Evolutionary conservation across 2,329 filamentous ascomycete genomes (phyloP).

Genomic region (Boeremia lycopersici): DNA sequence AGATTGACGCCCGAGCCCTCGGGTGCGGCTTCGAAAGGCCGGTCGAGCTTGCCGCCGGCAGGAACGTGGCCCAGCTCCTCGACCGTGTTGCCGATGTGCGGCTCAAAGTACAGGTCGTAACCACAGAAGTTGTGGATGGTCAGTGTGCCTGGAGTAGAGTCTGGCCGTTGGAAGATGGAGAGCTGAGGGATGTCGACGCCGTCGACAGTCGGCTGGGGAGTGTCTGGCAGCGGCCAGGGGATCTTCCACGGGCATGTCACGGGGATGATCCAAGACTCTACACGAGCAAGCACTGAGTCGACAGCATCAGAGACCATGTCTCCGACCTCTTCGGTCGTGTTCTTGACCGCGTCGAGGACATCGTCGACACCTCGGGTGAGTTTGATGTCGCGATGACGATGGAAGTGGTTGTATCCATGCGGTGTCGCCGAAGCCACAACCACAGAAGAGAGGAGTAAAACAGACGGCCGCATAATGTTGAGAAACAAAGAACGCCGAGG

Average conservation of each 20-base stretch:
- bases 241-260: constrained; percentile 15
- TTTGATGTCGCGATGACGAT: background rate
- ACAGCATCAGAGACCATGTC: constrained; percentile 8
- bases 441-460: constrained; percentile 6
- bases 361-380: constrained; percentile 8
- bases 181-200: constrained; percentile 19
- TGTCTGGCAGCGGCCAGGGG: constrained; percentile 18
- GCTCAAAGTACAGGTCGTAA: constrained; percentile 22
- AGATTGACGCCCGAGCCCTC: constrained; percentile 18
- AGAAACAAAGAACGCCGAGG: background rate
- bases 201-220: constrained; percentile 15
- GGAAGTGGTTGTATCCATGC: constrained; percentile 4
- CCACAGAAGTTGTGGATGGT: constrained; percentile 28
- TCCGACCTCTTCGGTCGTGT: constrained; percentile 3
- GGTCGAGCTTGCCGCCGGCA: constrained; percentile 11
- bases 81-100: constrained; percentile 8
- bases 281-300: constrained; percentile 12
- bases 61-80: constrained; percentile 9
- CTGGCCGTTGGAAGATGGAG: constrained; percentile 16
- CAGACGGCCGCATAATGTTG: background rate
- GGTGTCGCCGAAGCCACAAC: constrained; percentile 1
- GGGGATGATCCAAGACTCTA: constrained; percentile 14
- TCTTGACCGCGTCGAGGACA: constrained; percentile 5
- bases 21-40: constrained; percentile 10
- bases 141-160: constrained; percentile 13